phyloP scores from a whole-genome alignment of 2,329 filamentous ascomycete genomes.

The Colletotrichum higginsianum region DNA sequence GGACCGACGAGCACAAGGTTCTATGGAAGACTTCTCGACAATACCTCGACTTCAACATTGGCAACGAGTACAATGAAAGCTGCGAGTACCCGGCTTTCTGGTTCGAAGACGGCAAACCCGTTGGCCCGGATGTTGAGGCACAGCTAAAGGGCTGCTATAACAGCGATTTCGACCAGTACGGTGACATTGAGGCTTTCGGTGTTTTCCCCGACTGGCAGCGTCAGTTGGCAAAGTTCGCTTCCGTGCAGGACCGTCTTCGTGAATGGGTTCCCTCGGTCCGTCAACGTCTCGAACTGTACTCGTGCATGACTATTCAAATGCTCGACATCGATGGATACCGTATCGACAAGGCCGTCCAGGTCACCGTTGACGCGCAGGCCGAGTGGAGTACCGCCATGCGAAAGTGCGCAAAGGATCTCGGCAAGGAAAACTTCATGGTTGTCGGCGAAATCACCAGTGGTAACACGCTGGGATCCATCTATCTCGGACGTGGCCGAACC shows the following conservation, averaged over 20 bases:
- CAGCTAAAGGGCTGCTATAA: constrained; percentile 70
- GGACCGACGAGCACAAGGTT: constrained; percentile 68
- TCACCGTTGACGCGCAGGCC: constrained; percentile 73
- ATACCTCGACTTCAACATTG: constrained; percentile 72
- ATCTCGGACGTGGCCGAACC: constrained; percentile 73
- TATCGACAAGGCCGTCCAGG: constrained; percentile 77
- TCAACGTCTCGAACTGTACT: constrained; percentile 71
- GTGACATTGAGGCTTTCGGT: constrained; percentile 75
- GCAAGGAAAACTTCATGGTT: constrained; percentile 76
- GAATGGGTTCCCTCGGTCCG: constrained; percentile 74
- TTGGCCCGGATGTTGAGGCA: constrained; percentile 61
- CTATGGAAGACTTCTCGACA: constrained; percentile 67
- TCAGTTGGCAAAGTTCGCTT: constrained; percentile 76
- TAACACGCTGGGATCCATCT: constrained; percentile 72
- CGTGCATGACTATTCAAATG: constrained; percentile 73
- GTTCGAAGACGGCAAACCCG: constrained; percentile 68
- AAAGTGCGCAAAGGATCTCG: constrained; percentile 68
- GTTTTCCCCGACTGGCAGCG: constrained; percentile 75
- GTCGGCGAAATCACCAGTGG: constrained; percentile 75
- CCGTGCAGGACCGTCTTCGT: constrained; percentile 76
- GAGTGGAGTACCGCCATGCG: constrained; percentile 71
- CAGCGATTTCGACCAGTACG: constrained; percentile 76
- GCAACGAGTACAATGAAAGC: constrained; percentile 66
- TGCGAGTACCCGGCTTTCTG: constrained; percentile 75
- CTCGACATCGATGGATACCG: constrained; percentile 78